phyloP scores from a whole-genome alignment of 2,329 filamentous ascomycete species.

The Talaromyces rugulosus region DNA sequence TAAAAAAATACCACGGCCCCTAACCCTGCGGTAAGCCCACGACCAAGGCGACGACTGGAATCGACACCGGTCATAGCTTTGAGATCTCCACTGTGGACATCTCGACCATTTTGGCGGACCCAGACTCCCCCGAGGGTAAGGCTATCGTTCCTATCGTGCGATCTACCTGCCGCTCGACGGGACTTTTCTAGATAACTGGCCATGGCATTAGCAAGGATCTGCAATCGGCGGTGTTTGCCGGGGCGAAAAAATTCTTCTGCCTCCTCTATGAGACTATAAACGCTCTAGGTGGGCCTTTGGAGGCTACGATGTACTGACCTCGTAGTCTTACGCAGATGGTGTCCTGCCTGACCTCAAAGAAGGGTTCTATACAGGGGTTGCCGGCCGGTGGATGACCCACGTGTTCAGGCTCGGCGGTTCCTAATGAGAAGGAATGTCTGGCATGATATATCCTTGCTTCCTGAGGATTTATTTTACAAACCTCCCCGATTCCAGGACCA shows the following conservation, averaged over 20 bases:
- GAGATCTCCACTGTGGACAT: too few species aligned
- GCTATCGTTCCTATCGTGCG: background rate
- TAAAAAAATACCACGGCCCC: too few species aligned
- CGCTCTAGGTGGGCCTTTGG: slow-evolving; percentile 22
- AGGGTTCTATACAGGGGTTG: slow-evolving; percentile 16
- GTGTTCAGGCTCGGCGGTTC: slow-evolving; percentile 22
- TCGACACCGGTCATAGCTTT: too few species aligned
- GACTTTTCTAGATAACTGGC: slow-evolving; percentile 35
- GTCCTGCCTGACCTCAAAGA: slow-evolving; percentile 18
- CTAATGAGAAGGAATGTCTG: slow-evolving; percentile 43
- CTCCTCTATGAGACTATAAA: slow-evolving; percentile 26
- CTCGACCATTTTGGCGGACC: too few species aligned
- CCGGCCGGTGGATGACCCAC: slow-evolving; percentile 19
- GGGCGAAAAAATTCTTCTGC: slow-evolving; percentile 26
- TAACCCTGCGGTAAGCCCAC: too few species aligned
- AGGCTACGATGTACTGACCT: slow-evolving; percentile 36
- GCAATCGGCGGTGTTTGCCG: slow-evolving; percentile 22
- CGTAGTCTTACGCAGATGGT: slow-evolving; percentile 34
- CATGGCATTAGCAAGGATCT: slow-evolving; percentile 26
- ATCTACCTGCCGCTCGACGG: slow-evolving; percentile 8
- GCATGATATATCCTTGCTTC: slow-evolving; percentile 32
- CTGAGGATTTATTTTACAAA: slow-evolving; percentile 30
- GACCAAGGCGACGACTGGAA: too few species aligned
- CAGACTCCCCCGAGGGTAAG: too few species aligned
- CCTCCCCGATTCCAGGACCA: slow-evolving; percentile 39